phyloP scores from a whole-genome alignment of 179 eudicot genomes.

The Silene vulgaris region DNA sequence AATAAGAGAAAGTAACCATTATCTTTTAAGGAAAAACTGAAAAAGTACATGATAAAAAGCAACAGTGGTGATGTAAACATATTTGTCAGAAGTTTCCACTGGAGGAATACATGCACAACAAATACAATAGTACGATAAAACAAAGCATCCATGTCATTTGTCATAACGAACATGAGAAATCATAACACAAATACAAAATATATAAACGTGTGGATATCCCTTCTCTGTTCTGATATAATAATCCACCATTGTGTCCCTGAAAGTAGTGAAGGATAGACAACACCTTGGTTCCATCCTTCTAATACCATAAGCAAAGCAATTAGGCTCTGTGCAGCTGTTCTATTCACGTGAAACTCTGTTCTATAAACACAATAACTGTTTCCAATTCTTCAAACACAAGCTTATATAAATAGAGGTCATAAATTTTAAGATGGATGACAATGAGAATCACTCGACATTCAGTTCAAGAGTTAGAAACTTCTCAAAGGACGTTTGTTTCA shows the following conservation, averaged over 20 bases:
- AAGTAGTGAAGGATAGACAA: background rate
- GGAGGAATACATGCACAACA: background rate
- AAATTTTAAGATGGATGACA: background rate
- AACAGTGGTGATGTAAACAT: background rate
- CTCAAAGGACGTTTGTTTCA: too few relatives aligned
- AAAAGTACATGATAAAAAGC: background rate
- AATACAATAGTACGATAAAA: background rate
- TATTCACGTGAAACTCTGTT: background rate
- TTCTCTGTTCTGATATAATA: background rate
- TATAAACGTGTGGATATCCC: background rate
- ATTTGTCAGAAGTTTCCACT: background rate
- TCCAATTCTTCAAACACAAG: background rate
- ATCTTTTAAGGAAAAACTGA: background rate
- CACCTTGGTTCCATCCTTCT: background rate
- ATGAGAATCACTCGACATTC: background rate
- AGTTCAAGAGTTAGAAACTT: background rate
- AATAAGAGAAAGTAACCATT: too few relatives aligned
- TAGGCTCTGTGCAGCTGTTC: background rate
- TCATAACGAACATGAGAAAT: background rate
- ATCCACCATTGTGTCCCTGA: slow-evolving; percentile 4
- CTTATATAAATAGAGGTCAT: background rate
- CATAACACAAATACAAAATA: background rate
- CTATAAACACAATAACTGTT: background rate
- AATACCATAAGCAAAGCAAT: background rate
- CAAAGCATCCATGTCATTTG: background rate